Conservation (phyloP, 2,329 filamentous ascomycete species). For the Colletotrichum chrysophilum region DNA sequence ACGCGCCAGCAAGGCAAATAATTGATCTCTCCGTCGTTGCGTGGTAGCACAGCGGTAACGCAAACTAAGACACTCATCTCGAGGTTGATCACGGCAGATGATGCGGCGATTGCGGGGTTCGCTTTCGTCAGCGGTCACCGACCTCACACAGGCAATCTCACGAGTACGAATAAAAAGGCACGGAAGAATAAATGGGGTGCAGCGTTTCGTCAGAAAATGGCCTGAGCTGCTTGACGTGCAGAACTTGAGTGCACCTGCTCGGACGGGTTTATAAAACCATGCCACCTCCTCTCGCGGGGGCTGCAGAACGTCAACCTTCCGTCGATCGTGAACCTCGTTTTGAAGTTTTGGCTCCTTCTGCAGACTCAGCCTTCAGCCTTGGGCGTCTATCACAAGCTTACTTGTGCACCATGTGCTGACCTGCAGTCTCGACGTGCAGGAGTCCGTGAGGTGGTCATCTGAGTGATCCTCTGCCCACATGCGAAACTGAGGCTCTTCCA, state of each 20-base stretch:
- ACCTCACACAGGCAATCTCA: background rate
- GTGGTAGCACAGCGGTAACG: background rate
- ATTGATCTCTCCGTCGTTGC: background rate
- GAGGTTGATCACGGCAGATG: background rate
- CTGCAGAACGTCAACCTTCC: background rate
- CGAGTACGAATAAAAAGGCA: background rate
- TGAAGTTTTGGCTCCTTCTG: background rate
- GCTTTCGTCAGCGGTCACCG: background rate
- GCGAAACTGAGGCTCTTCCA: background rate
- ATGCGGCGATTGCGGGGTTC: background rate
- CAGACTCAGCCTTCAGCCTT: background rate
- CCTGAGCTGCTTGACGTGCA: background rate
- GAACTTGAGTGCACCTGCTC: background rate
- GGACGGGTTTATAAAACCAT: background rate
- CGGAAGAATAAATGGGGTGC: background rate
- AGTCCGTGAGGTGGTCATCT: background rate
- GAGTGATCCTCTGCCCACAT: background rate
- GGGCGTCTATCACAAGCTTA: background rate
- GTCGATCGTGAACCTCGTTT: background rate
- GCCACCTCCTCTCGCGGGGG: background rate
- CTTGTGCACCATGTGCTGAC: background rate
- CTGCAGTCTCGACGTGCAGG: background rate
- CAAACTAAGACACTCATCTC: background rate
- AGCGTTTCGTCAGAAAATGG: background rate
- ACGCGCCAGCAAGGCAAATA: background rate